phyloP scores from a whole-genome alignment of 306 rosid species.

The Citrullus mucosospermus region DNA sequence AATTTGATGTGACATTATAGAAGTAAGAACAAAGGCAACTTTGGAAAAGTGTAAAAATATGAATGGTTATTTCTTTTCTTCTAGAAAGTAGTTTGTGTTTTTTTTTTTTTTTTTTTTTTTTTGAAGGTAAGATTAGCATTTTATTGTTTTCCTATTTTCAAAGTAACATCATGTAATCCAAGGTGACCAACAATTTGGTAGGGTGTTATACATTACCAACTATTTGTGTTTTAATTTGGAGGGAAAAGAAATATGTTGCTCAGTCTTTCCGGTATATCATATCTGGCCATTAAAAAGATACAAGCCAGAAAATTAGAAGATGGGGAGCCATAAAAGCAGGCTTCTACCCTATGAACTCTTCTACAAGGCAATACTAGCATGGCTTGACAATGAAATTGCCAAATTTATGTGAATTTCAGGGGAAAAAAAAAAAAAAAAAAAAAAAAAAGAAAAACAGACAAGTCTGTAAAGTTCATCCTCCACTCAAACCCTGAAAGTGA shows the following conservation, averaged over 20 bases:
- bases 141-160: not conserved
- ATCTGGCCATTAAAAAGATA: constrained; percentile 19
- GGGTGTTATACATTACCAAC: not conserved
- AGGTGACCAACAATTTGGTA: not conserved
- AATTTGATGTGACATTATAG: not conserved
- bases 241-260: constrained; percentile 16
- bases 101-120: no score
- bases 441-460: constrained; percentile 19
- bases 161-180: not conserved
- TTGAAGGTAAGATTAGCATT: not conserved
- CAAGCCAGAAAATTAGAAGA: constrained; percentile 14
- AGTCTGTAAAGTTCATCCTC: constrained; percentile 17
- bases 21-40: not conserved
- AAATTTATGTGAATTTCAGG: constrained; percentile 16
- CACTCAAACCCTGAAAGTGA: constrained; percentile 39
- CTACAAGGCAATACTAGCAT: constrained; percentile 15
- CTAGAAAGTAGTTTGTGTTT: not conserved
- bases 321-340: constrained; percentile 55
- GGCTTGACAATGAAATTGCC: constrained; percentile 23
- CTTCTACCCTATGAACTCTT: constrained; percentile 30
- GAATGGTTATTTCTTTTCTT: not conserved
- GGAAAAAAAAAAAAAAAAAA: no score
- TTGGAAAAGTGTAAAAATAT: not conserved
- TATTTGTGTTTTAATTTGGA: not conserved
- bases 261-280: constrained; percentile 21